Evolutionary conservation across 805 yeast species (phyloP), one percentile per base, ranked within the genome.

Genomic region (Candida xyloterini): DNA sequence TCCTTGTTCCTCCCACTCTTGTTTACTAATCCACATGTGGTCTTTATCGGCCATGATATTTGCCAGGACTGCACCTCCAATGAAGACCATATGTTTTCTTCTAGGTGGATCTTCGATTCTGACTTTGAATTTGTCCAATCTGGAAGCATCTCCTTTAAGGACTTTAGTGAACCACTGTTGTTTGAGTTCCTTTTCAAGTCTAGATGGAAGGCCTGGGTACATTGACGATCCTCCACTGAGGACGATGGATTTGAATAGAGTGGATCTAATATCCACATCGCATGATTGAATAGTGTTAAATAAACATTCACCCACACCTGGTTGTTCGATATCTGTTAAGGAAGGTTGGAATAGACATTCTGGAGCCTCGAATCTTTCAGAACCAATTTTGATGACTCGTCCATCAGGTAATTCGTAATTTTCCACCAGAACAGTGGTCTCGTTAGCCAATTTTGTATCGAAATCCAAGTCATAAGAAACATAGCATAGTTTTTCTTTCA

Each of bases 101-200:
- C 98, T 80, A 52, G 99, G 99, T 29, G 99, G 98, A 63, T 93
- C 98, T 65, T 93, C 98, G 56, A 93, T 93, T 66, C 91, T 79
- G 28, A 93, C 96, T 66, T 93, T 93, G 68, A 93, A 91, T 66
- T 90, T 90, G 46, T 78, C 85, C 51, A 93, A 73, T 58, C 98
- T 76, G 13, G 88, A 59, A 20, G 97, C 81, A 65, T 93, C 95
- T 36, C 89, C 89, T 49, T 83, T 79, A 45, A 93, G 76, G 14
- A 93, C 96, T 57, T 80, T 78, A 2, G 95, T 81, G 51, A 85
- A 81, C 98, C 98, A 93, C 53, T 87, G 79, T 65, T 93, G 99
- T 67, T 93, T 93, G 65, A 93, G 74, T 64, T 93, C 99, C 63
- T 87, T 91, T 64, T 93, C 98, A 52, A 93, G 71, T 57, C 99